Percentiles rank a stretch among this genome's conserved stretches.
phyloP scores from a whole-genome alignment of 352 stramenopile genomes.

The Phytophthora sp. region DNA sequence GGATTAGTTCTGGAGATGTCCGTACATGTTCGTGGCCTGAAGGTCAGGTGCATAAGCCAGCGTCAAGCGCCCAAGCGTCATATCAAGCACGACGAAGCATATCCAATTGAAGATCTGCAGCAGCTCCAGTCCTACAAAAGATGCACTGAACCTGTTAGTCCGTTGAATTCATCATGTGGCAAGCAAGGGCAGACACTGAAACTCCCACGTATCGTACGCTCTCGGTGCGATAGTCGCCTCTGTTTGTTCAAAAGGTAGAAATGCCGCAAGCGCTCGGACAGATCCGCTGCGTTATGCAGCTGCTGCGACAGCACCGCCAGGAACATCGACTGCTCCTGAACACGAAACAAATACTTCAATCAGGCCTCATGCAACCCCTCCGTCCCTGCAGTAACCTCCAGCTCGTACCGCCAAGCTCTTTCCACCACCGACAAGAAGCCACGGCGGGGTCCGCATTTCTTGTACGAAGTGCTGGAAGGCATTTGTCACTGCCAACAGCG shows the following conservation, averaged over 20 bases:
- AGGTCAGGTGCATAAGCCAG: slow-evolving; percentile 21
- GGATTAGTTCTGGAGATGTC: neutral
- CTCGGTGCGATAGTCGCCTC: slow-evolving; percentile 32
- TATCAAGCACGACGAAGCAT: slow-evolving; percentile 41
- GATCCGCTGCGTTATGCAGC: slow-evolving; percentile 35
- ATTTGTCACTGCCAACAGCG: slow-evolving; percentile 25
- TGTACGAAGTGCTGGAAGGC: slow-evolving; percentile 24
- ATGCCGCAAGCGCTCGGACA: slow-evolving; percentile 30
- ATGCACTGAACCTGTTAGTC: slow-evolving; percentile 10
- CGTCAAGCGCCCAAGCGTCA: slow-evolving; percentile 31
- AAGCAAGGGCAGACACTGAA: neutral
- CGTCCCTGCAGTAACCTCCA: neutral
- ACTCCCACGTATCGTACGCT: slow-evolving; percentile 32
- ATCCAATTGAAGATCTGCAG: slow-evolving; percentile 47
- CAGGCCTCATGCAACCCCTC: neutral
- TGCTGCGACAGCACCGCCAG: slow-evolving; percentile 44
- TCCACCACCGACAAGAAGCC: slow-evolving; percentile 33
- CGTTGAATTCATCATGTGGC: neutral
- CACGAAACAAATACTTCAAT: slow-evolving; percentile 14
- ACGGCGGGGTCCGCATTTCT: slow-evolving; percentile 15
- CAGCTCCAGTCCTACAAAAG: slow-evolving; percentile 29
- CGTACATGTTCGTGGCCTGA: slow-evolving; percentile 26
- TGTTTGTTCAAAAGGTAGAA: slow-evolving; percentile 35
- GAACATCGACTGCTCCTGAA: slow-evolving; percentile 53
- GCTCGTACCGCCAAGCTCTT: slow-evolving; percentile 45